These are phyloP conservation scores for Besnoitia besnoiti DNA, from an alignment of 169 alveolate species.

Conservation along the genomic window DNA sequence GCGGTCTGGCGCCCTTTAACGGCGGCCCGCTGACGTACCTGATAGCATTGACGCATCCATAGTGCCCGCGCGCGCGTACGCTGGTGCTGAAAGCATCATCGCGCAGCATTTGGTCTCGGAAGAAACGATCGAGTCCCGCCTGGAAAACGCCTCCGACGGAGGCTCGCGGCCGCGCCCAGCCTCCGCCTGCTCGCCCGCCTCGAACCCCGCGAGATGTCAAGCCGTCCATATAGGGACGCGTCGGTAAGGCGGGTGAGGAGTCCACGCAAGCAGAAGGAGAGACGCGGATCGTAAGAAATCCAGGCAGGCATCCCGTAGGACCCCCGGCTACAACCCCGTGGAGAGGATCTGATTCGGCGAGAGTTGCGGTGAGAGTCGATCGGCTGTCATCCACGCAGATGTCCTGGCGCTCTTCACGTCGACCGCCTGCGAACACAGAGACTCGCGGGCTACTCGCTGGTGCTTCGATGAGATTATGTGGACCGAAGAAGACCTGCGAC, in stretches of 20 bases:
- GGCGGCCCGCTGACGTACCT: neutral
- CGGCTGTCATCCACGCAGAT: no score
- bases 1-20: no score
- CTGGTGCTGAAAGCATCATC: neutral
- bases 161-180: constrained; percentile 6
- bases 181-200: constrained; percentile 20
- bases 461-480: no score
- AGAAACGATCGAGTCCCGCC: constrained; percentile 6
- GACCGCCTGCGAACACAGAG: no score
- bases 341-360: no score
- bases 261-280: neutral
- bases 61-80: constrained; percentile 31
- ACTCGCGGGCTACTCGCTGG: no score
- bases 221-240: constrained; percentile 29
- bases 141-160: neutral
- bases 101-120: neutral
- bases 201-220: constrained; percentile 5
- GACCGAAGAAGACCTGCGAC: no score
- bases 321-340: no score
- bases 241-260: neutral
- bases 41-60: constrained; percentile 41
- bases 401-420: no score
- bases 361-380: no score
- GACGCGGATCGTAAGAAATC: neutral
- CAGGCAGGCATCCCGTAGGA: no score